Evolutionary conservation across 495 filamentous ascomycete genomes (phyloP).

Genomic region (Aspergillus homomorphus): DNA sequence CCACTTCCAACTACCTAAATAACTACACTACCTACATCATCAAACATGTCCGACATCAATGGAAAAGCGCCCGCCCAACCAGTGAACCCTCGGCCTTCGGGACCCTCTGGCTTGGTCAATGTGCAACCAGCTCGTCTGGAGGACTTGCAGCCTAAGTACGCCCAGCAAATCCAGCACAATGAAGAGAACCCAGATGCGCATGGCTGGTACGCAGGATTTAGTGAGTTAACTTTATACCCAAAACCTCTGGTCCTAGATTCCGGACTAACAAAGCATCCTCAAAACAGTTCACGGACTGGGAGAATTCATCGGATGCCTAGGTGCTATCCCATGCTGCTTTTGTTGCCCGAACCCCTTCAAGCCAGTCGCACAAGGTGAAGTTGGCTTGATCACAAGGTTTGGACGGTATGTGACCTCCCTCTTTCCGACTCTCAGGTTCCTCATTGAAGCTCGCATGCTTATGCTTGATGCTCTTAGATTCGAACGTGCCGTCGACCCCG

Average conservation of each 20-base stretch:
- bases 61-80: slow-evolving; percentile 42
- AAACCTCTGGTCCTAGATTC: background rate
- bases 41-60: slow-evolving; percentile 26
- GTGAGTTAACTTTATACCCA: slow-evolving; percentile 48
- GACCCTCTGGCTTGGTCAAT: slow-evolving; percentile 51
- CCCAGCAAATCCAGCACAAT: slow-evolving; percentile 66
- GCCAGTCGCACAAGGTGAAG: slow-evolving; percentile 86
- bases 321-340: slow-evolving; percentile 90
- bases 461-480: slow-evolving; percentile 46
- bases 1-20: slow-evolving; percentile 26
- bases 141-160: slow-evolving; percentile 89
- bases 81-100: slow-evolving; percentile 18
- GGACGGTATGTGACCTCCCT: slow-evolving; percentile 54
- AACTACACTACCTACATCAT: too few relatives aligned
- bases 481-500: slow-evolving; percentile 93
- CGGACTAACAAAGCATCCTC: slow-evolving; percentile 11
- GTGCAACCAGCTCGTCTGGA: slow-evolving; percentile 78
- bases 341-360: slow-evolving; percentile 96
- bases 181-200: slow-evolving; percentile 64
- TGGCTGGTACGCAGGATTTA: slow-evolving; percentile 90
- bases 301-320: slow-evolving; percentile 69
- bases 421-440: background rate
- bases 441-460: background rate
- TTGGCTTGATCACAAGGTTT: slow-evolving; percentile 93
- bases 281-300: slow-evolving; percentile 70